A percentile compares a stretch with the other conserved stretches of the same genome.
Conservation (phyloP, 352 stramenopile species). For the Globisporangium abappressorium region DNA sequence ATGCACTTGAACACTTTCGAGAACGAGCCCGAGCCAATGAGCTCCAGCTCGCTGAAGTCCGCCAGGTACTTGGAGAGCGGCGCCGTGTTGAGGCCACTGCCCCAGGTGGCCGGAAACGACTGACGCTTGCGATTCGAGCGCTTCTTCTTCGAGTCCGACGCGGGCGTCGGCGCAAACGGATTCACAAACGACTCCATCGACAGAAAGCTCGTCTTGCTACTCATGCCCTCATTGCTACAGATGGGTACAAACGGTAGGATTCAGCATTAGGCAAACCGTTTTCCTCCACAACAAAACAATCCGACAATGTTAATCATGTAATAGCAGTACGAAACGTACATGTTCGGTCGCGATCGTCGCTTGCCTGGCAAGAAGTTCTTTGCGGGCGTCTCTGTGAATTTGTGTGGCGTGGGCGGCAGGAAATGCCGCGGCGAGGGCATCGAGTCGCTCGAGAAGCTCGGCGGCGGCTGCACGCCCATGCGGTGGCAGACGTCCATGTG, state of each 20-base stretch:
- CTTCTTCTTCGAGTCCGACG: conserved; percentile 58
- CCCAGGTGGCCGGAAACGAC: conserved; percentile 55
- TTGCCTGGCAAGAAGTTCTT: conserved; percentile 26
- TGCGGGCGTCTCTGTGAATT: conserved; percentile 19
- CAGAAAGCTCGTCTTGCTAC: conserved; percentile 15
- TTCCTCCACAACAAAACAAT: background rate
- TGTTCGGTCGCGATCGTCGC: conserved; percentile 24
- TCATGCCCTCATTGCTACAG: conserved; percentile 4
- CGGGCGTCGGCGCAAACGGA: conserved; percentile 57
- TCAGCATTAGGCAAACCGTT: background rate
- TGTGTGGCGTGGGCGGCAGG: conserved; percentile 32
- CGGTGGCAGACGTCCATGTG: conserved; percentile 58
- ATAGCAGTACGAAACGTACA: background rate
- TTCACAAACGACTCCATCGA: conserved; percentile 60
- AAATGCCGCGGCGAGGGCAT: conserved; percentile 37
- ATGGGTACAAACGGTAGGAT: background rate
- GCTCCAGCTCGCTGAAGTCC: conserved; percentile 73
- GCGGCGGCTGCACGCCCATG: conserved; percentile 21
- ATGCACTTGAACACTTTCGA: conserved; percentile 86
- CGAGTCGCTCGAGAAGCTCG: conserved; percentile 57
- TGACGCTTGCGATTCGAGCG: conserved; percentile 58
- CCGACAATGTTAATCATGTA: background rate
- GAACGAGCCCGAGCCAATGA: conserved; percentile 82
- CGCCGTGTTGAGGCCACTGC: conserved; percentile 23
- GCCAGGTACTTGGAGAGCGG: conserved; percentile 75